A percentile compares a stretch with the other conserved stretches of the same genome.
phyloP scores from a whole-genome alignment of 495 filamentous ascomycete species.

The Penicillium riverlandense region DNA sequence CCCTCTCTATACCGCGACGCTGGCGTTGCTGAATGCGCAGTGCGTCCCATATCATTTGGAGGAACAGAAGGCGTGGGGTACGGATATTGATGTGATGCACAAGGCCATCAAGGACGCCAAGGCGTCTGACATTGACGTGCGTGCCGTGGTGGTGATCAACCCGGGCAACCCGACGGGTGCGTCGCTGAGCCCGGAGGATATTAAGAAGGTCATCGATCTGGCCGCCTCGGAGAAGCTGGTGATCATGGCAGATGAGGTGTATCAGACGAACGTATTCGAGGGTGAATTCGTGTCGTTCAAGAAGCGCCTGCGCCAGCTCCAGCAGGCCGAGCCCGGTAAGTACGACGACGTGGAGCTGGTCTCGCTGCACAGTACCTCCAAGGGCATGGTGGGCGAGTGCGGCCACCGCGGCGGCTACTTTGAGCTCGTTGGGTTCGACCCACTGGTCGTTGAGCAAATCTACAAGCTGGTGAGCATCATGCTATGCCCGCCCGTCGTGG shows the following conservation, averaged over 20 bases:
- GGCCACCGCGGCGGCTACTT: slow-evolving; percentile 97
- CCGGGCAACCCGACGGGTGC: slow-evolving; percentile 96
- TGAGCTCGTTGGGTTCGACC: slow-evolving; percentile 84
- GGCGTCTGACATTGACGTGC: slow-evolving; percentile 70
- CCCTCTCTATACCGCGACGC: slow-evolving; percentile 91
- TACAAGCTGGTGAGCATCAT: slow-evolving; percentile 98
- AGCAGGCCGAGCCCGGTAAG: slow-evolving; percentile 62
- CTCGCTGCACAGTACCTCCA: slow-evolving; percentile 78
- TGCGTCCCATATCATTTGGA: slow-evolving; percentile 92
- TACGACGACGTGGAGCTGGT: slow-evolving; percentile 85
- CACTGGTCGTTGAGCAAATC: slow-evolving; percentile 80
- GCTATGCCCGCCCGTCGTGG: slow-evolving; percentile 90
- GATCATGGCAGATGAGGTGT: slow-evolving; percentile 91
- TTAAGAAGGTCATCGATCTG: slow-evolving; percentile 73
- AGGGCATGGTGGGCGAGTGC: slow-evolving; percentile 98
- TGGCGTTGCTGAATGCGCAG: slow-evolving; percentile 74
- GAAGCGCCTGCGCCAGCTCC: slow-evolving; percentile 74
- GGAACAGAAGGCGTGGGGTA: slow-evolving; percentile 79
- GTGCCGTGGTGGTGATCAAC: slow-evolving; percentile 94
- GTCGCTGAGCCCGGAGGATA: slow-evolving; percentile 67
- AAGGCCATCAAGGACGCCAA: slow-evolving; percentile 63
- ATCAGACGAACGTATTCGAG: slow-evolving; percentile 96
- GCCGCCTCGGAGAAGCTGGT: slow-evolving; percentile 83
- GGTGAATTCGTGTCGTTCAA: slow-evolving; percentile 96
- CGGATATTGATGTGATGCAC: slow-evolving; percentile 69